Evolutionary conservation across 164 flowering plant species (phyloP), one percentile per base, ranked within the genome.

Genomic region (Echeveria elegans): DNA sequence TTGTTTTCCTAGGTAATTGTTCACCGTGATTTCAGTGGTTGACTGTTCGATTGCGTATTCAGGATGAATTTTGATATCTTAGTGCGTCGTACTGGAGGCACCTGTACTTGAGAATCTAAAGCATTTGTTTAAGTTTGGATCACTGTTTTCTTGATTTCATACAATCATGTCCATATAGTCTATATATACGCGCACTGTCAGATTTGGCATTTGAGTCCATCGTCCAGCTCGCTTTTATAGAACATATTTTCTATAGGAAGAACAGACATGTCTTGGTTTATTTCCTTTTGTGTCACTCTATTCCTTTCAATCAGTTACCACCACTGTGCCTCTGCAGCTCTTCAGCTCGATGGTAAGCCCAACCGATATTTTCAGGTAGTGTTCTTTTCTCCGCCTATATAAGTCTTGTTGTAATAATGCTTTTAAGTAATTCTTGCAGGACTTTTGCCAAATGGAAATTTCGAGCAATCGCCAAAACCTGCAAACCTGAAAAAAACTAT

Each of bases 371-470:
- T 23, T 1, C 24, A 15, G 58, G 45, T n/a, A 23, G 24, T 32
- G n/a, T 38, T 47, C 18, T 64, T 12, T 64, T 23, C 15, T 52
- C 4, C 31, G 10, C 10, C 1, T 9, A 15, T 24, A 26, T 6
- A 21, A 8, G n/a, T n/a, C n/a, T n/a, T n/a, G n/a, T 41, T 11
- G 31, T 34, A 45, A 21, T 24, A 37, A 21, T 69, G 53, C 59
- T n/a, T 50, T 6, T 0, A 2, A 14, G 11, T 50, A 66, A 9
- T 64, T 19, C 70, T 30, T 28, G n/a, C 75, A 83, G 87, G 75
- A 28, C 69, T 77, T 19, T 69, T 83, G 0, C 70, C 72, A 38
- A 83, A 83, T 65, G 87, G 87, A 0, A 58, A 83, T 81, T 83
- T 83, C 26, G 87, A 82, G 58, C 26, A 30, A 53, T 65, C 73